phyloP scores from a whole-genome alignment of 345 rosid species.

The Citrus mangshanensis region DNA sequence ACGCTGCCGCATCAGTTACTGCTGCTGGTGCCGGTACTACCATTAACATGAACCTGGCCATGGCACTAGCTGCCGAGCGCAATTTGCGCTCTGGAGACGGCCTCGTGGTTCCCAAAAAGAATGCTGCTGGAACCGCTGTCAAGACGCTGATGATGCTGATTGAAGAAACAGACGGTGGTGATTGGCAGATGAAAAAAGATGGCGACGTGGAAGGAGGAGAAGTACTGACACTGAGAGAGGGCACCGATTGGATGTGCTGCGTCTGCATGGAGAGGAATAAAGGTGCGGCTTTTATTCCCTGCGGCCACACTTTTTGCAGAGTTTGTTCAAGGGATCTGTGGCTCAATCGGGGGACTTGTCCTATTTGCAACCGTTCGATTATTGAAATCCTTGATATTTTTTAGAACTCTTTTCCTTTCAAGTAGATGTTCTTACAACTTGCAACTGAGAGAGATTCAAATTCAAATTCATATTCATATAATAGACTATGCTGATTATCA shows the following conservation, averaged over 20 bases:
- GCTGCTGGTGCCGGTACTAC: no score
- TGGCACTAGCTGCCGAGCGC: conserved; percentile 85
- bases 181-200: conserved; percentile 22
- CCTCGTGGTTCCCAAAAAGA: conserved; percentile 15
- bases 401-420: conserved; percentile 4
- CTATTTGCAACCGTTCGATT: conserved; percentile 74
- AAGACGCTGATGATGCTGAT: conserved; percentile 77
- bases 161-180: conserved; percentile 68
- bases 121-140: conserved; percentile 1
- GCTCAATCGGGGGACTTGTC: conserved; percentile 63
- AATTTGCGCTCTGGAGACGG: conserved; percentile 26
- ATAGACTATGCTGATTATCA: not conserved
- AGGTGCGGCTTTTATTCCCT: conserved; percentile 92
- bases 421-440: no score
- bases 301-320: conserved; percentile 85
- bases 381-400: conserved; percentile 72
- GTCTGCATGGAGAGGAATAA: conserved; percentile 93
- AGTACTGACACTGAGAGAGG: not conserved
- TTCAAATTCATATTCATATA: no score
- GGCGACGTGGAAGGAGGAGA: not conserved
- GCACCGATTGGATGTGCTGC: conserved; percentile 64
- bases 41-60: conserved; percentile 60
- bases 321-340: conserved; percentile 71
- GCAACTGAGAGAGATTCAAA: no score
- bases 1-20: not conserved